Base-by-base conservation (phyloP, 108 stramenopile species). In the Phaeodactylum tricornutum region DNA sequence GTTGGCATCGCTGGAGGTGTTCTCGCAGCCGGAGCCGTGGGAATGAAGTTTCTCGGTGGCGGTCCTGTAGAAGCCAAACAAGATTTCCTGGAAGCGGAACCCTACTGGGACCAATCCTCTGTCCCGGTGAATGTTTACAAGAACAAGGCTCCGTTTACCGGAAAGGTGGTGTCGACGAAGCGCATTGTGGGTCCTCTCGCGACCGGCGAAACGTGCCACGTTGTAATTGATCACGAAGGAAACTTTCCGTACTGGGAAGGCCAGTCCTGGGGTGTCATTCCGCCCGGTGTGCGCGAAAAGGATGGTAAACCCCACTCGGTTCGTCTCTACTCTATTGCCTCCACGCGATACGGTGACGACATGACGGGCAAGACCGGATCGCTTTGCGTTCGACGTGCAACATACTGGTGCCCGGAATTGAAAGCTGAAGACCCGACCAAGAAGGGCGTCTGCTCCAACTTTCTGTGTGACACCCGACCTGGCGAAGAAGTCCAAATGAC, bases 371-470 rank as follows among this genome's bases (percentile, higher is more conserved):
- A 87, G 55, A 92, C 96, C 26, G 85, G 89, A 50, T 88, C 90
- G 26, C 83, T 97, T 46, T 97, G 96, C 58, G 96, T 97, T 27
- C 90, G 96, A 61, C 88, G 96, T 58, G 96, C 96, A 35, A 93
- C 88, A 38, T 94, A 92, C 75, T 81, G 84, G 83, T 83, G 84
- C 65, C 94, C 93, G 7, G 94, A 93, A 49, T 65, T 94, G 58
- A 77, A 93, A 57, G 87, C 87, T 42, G 96, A 97, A 2, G 96
- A 97, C 57, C 93, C 96, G 16, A 87, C 93, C 37, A 97, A 97
- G 86, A 97, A 97, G 79, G 96, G 96, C 16, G 72, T 97, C 56
- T 97, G 95, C 85, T 94, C 93, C 75, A 97, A 97, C 87, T 97
- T 84, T 78, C 71, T 97, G 31, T 97, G 96, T 58, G 96, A 97